Base-by-base conservation (phyloP, 2,329 filamentous ascomycete genomes). In the Calonectria pseudoturangicola region DNA sequence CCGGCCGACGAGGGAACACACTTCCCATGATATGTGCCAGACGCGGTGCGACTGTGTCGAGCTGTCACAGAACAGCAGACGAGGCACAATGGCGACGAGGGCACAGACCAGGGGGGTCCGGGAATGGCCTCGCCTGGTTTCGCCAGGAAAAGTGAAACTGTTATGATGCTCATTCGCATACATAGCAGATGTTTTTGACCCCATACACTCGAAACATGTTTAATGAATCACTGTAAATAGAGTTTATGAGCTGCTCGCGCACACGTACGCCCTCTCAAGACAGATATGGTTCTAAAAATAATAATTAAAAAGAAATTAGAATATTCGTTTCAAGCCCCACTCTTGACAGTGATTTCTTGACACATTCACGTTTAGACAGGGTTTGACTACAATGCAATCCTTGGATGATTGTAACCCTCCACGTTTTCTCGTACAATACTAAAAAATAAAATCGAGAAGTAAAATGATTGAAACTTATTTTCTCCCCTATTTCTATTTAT, bases 241-340 rank as follows among this genome's bases (percentile, higher is more conserved):
- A 60, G 36, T 60, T 60, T 25, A 60, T 60, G 54, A 60, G 54
- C 54, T 27, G 54, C 36, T 60, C 54, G 54, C 36, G 36, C 54
- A 27, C 54, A 60, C 41, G 54, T 21, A 41, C 30, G 36, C 27
- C 54, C 39, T 60, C 51, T 5, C 43, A 9, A 41, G 28, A 25
- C 43, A 45, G 41, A 30, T 36, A 36, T 30, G 16, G 39, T 39
- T 18, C 4, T 41, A 16, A 41, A 60, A 10, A 36, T 10, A 36
- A 60, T 60, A 60, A 41, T 60, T 41, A 27, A 60, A 48, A 41
- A 36, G 27, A 60, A 36, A 56, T 25, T 9, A 41, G 13, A 60
- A 60, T 21, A 41, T 16, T 7, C 27, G 25, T 16, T 41, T 41
- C 54, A 41, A 60, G 36, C 39, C 4, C 39, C 36, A 41, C n/a